Conservation (phyloP, 306 rosid genomes). For the Lathyrus oleraceus region DNA sequence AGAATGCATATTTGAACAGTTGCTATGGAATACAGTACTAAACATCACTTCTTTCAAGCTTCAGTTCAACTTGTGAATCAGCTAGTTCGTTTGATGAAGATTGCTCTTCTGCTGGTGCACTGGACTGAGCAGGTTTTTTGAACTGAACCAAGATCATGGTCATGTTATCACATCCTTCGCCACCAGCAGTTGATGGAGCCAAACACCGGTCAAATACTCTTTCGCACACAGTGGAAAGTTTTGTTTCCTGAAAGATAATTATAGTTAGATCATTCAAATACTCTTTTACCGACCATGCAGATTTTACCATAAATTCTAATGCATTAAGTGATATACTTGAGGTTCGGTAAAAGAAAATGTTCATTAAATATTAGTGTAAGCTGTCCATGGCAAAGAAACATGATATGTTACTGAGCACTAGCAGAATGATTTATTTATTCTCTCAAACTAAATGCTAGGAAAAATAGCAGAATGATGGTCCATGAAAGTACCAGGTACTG, state of each 20-base stretch:
- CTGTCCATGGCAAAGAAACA: not conserved
- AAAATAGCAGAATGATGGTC: not conserved
- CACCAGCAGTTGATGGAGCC: constrained; percentile 84
- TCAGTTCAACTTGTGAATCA: constrained; percentile 38
- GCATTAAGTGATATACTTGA: not conserved
- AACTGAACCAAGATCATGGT: constrained; percentile 94
- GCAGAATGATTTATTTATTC: constrained; percentile 8
- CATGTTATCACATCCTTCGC: constrained; percentile 98
- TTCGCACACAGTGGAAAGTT: constrained; percentile 77
- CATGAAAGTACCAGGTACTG: not conserved
- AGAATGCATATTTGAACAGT: constrained; percentile 31
- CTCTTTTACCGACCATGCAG: not conserved
- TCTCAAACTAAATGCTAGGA: constrained; percentile 15
- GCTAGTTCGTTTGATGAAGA: constrained; percentile 44
- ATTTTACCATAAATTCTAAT: not conserved
- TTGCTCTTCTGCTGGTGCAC: constrained; percentile 45
- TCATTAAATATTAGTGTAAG: not conserved
- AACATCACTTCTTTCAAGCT: constrained; percentile 37
- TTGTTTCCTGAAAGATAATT: constrained; percentile 60
- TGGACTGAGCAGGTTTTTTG: constrained; percentile 56
- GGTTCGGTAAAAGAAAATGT: constrained; percentile 15
- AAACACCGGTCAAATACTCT: constrained; percentile 80
- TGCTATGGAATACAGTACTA: constrained; percentile 31
- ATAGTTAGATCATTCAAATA: not conserved
- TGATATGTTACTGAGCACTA: not conserved